Evolutionary conservation across 1,284 basidiomycete genomes (phyloP).

Genomic region (Ceraceosorus guamensis): DNA sequence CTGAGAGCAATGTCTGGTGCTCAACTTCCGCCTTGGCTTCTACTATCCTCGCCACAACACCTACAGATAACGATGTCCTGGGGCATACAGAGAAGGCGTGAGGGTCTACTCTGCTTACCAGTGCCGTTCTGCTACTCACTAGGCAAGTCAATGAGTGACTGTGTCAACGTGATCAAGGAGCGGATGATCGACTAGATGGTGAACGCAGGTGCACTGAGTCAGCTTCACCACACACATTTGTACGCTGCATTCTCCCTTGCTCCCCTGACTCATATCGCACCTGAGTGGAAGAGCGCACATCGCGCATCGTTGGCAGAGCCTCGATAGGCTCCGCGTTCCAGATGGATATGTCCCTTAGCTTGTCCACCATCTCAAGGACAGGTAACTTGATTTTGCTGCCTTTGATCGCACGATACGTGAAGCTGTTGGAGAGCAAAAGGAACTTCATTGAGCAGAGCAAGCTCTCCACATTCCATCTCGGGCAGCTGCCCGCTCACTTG

Average conservation of each 20-base stretch:
- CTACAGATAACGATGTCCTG: too few relatives aligned
- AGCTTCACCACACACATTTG: too few relatives aligned
- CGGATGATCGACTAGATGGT: not conserved
- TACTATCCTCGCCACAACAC: too few relatives aligned
- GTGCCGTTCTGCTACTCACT: not conserved
- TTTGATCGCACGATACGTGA: conserved; percentile 1
- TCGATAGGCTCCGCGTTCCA: not conserved
- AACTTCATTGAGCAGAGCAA: too few relatives aligned
- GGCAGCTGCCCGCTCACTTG: conserved; percentile 7
- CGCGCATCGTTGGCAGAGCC: not conserved
- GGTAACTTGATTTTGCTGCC: not conserved
- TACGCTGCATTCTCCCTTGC: too few relatives aligned
- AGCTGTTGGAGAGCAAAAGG: not conserved
- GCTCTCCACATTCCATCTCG: too few relatives aligned
- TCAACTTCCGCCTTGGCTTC: too few relatives aligned
- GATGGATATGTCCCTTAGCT: not conserved
- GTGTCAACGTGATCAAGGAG: not conserved
- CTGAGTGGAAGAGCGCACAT: not conserved
- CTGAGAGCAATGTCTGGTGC: not conserved
- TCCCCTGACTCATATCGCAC: too few relatives aligned
- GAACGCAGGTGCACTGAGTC: not conserved
- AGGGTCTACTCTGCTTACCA: too few relatives aligned
- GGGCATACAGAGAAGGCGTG: too few relatives aligned
- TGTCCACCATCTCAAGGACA: not conserved
- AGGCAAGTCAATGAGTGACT: not conserved